Base-by-base conservation (phyloP, 2,329 filamentous ascomycete species). In the Aspergillus pseudotamarii region DNA sequence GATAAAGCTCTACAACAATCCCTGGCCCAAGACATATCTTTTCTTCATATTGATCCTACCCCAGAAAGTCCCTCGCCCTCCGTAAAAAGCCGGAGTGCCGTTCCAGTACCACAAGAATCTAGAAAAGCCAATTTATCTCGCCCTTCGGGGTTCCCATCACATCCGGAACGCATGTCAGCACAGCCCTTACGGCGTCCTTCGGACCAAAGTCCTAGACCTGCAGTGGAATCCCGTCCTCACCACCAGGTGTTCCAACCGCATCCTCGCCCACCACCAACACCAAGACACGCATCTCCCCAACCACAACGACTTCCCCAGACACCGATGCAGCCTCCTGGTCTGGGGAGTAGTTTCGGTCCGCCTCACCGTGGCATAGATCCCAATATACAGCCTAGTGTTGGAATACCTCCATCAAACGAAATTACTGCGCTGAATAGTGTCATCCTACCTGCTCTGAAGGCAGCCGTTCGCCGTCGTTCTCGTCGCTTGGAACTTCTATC, bases 361-460 rank as follows among this genome's bases (percentile, higher is more conserved):
- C 59, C 34, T 59, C 62, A 65, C 19, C 63, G 54, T n/a, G 60
- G 58, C 16, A 53, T 61, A 12, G 62, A 64, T 36, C 38, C 65
- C 16, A 65, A 51, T 53, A 19, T 62, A 41, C 62, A 62, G 19
- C 56, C 41, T 14, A 45, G 57, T n/a, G 74, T 56, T 68, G 68
- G 58, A 53, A 68, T 45, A 41, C 67, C 59, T 64, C 70, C 50
- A 61, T 71, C 65, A 10, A 88, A 86, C 14, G 91, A 96, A 62
- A 85, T 96, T 26, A 95, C 96, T 59, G 93, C 94, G 2, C 85
- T 97, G 1, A 92, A 91, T 73, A 92, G 94, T 69, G 94, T 99
- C 57, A 92, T 99, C 43, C 89, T 98, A 66, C 95, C 95, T 0
- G 94, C 95, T 2, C 85, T 99, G 2, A 93, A 97, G 78, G 91